Evolutionary conservation across 768 basidiomycete species (phyloP), one percentile per base, ranked within the genome.

Genomic region (Boletus rubescentipes): DNA sequence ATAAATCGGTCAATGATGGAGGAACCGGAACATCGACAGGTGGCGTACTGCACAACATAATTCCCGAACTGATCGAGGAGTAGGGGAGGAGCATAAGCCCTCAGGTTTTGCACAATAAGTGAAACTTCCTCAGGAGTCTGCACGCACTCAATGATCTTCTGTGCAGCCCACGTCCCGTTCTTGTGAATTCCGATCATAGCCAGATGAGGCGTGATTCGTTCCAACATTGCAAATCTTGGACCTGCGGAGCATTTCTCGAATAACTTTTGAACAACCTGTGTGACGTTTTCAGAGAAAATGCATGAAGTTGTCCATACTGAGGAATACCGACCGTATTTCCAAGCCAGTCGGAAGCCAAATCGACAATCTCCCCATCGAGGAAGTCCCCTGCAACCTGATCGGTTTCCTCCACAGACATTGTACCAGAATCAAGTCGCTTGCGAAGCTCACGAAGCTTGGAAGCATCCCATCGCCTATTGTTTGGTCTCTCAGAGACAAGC

Each of bases 111-210:
- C 41, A 91, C 85, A 64, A 99, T 86, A 37, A 96, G 72, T 7
- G 78, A 79, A 50, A 94, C 81, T 69, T 99, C 97, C 50, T 97
- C 93, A 16, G 89, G 85, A 31, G 80, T 86, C 52, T 86, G 83
- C 40, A 94, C 91, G 57, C 93, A 96, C 73, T 98, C 94, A 54
- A 98, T 98, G 67, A 97, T 93, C 80, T 98, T 98, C 73, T 99
- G 97, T 4, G 95, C 95, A 3, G 96, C 96, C 97, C 97, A 98
- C 1, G 97, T 99, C 29, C 97, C 97, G 61, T 99, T 98, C 78
- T 98, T 98, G 79, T 99, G 97, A 51, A 96, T 94, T 26, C 97
- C 97, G 59, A 98, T 97, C 84, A 92, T 91, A 21, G 96, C 96
- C 37, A 99, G 77, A 68, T 96, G 90, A 44, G 97, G 97, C 4